Evolutionary conservation across 176 grass and related monocot species (phyloP).

Genomic region (Cenchrus fungigraminus): DNA sequence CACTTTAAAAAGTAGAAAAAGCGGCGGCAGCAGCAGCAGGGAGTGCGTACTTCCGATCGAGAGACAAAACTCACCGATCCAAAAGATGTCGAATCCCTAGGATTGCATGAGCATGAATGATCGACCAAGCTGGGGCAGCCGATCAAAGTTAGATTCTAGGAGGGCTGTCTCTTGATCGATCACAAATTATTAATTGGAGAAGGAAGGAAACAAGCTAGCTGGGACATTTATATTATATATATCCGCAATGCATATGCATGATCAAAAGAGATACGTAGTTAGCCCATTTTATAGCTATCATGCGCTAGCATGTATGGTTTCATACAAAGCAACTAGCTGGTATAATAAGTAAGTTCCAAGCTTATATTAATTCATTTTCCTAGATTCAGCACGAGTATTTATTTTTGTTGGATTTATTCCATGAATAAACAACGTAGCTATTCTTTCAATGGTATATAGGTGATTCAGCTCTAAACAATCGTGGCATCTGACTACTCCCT

Average conservation of each 20-base stretch:
- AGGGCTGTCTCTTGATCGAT: constrained; percentile 38
- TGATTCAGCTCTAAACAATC: too few species aligned
- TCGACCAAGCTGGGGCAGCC: constrained; percentile 23
- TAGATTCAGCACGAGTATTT: too few species aligned
- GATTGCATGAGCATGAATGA: constrained; percentile 39
- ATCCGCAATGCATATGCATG: constrained; percentile 9
- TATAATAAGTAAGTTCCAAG: not conserved
- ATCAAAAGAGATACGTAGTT: constrained; percentile 22
- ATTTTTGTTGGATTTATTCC: too few species aligned
- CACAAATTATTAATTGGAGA: constrained; percentile 6
- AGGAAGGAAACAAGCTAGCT: not conserved
- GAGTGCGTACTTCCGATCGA: constrained; percentile 33
- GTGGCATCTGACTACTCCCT: too few species aligned
- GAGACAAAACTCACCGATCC: constrained; percentile 1
- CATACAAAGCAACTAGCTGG: constrained; percentile 8
- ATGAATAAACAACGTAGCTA: too few species aligned
- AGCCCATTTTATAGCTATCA: not conserved
- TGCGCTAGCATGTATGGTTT: not conserved
- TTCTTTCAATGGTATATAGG: too few species aligned
- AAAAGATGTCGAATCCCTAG: constrained; percentile 51
- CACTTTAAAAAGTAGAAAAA: constrained; percentile 49
- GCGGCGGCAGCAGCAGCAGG: not conserved
- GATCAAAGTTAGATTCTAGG: constrained; percentile 49
- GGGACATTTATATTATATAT: not conserved
- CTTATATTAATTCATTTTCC: too few species aligned